Conservation (phyloP, 768 basidiomycete species). For the Leccinum barrowsii region DNA sequence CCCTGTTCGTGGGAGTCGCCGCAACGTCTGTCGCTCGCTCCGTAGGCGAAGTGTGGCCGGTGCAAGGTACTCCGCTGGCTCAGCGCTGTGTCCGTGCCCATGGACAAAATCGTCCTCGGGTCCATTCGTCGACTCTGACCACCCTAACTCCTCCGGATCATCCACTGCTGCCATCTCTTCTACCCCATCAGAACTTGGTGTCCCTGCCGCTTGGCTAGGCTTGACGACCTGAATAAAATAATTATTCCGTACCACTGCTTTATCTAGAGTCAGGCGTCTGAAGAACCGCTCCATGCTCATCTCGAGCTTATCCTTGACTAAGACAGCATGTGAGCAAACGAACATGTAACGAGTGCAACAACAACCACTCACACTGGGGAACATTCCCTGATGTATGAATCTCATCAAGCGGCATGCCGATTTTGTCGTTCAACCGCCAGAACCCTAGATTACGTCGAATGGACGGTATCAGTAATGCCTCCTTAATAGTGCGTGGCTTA, state of each 20-base stretch:
- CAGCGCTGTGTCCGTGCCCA: conserved; percentile 26
- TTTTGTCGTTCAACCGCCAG: conserved; percentile 76
- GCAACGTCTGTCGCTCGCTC: conserved; percentile 63
- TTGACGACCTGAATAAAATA: conserved; percentile 47
- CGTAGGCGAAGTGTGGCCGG: conserved; percentile 51
- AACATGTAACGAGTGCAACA: background rate
- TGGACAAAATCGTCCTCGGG: conserved; percentile 45
- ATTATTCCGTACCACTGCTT: conserved; percentile 71
- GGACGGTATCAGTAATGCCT: background rate
- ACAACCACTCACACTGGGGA: conserved; percentile 55
- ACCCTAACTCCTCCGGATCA: conserved; percentile 65
- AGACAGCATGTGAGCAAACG: conserved; percentile 4
- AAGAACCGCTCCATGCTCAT: conserved; percentile 69
- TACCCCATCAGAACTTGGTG: conserved; percentile 1
- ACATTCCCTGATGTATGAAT: conserved; percentile 71
- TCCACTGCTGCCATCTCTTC: conserved; percentile 9
- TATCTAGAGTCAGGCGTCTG: conserved; percentile 58
- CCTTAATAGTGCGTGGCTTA: background rate
- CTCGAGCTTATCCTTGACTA: conserved; percentile 61
- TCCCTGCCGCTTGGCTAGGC: conserved; percentile 1
- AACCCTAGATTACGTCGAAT: conserved; percentile 44
- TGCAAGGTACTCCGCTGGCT: conserved; percentile 19
- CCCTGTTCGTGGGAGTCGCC: conserved; percentile 60
- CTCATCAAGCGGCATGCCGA: conserved; percentile 67
- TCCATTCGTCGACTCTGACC: conserved; percentile 55